Conservation (phyloP, 2,329 filamentous ascomycete genomes). For the Ophiocordyceps camponoti-leonardi region DNA sequence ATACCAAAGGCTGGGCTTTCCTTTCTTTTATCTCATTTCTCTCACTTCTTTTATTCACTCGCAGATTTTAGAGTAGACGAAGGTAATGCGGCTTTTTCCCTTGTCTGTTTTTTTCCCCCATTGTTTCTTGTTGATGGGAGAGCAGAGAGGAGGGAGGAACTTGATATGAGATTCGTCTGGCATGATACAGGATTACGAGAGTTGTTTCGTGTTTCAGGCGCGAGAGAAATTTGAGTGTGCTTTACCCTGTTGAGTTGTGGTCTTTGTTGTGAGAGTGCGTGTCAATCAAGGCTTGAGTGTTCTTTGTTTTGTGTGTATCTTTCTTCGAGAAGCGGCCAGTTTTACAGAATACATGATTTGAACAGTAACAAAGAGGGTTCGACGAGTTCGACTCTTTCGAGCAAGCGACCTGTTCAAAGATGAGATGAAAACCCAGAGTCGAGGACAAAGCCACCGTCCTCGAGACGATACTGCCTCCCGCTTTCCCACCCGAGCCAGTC, state of each 20-base stretch:
- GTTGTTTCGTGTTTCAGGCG: not conserved
- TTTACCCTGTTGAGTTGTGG: too few species aligned
- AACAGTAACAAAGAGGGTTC: too few species aligned
- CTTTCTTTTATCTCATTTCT: too few species aligned
- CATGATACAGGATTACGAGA: not conserved
- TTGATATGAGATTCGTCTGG: not conserved
- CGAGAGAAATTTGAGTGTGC: too few species aligned
- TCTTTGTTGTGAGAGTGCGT: too few species aligned
- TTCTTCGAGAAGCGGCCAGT: too few species aligned
- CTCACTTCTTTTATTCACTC: not conserved
- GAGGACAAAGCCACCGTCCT: constrained; percentile 42
- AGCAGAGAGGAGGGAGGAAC: not conserved
- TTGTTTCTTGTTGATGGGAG: not conserved
- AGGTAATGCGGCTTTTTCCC: constrained; percentile 8
- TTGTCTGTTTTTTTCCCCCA: not conserved
- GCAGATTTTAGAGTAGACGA: constrained; percentile 16
- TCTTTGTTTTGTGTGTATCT: too few species aligned
- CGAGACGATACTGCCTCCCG: constrained; percentile 53
- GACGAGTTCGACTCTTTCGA: too few species aligned
- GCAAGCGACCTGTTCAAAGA: constrained; percentile 11
- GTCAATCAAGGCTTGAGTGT: too few species aligned
- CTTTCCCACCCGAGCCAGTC: constrained; percentile 65
- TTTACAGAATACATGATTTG: too few species aligned
- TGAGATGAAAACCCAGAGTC: constrained; percentile 13
- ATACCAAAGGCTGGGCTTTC: constrained; percentile 16